Conservation (phyloP, 768 basidiomycete species). For the Paxillus rubicundulus region DNA sequence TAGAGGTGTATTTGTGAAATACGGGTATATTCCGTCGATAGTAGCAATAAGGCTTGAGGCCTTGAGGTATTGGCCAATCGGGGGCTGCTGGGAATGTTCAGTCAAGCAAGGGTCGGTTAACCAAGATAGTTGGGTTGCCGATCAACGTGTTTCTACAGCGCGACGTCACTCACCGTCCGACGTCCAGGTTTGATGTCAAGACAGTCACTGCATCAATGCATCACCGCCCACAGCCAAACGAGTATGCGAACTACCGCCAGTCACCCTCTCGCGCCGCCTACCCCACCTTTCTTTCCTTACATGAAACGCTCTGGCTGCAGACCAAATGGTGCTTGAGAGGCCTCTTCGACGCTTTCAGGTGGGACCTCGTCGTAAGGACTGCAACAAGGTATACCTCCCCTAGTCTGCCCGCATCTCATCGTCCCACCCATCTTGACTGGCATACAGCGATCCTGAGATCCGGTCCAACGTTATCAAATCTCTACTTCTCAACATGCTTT, state of each 20-base stretch:
- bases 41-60: too few relatives aligned
- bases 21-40: too few relatives aligned
- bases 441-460: slow-evolving; percentile 68
- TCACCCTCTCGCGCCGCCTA: slow-evolving; percentile 52
- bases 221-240: slow-evolving; percentile 21
- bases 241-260: slow-evolving; percentile 13
- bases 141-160: too few relatives aligned
- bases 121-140: too few relatives aligned
- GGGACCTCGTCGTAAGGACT: slow-evolving; percentile 60
- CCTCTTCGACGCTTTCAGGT: slow-evolving; percentile 68
- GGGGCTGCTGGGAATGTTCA: too few relatives aligned
- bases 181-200: slow-evolving; percentile 29
- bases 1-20: too few relatives aligned
- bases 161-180: slow-evolving; percentile 18
- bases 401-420: slow-evolving; percentile 6
- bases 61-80: too few relatives aligned
- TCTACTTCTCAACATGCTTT: slow-evolving; percentile 66
- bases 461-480: slow-evolving; percentile 75
- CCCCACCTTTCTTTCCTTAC: slow-evolving; percentile 65
- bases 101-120: too few relatives aligned
- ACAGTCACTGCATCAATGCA: slow-evolving; percentile 7
- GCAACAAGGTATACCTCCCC: slow-evolving; percentile 49
- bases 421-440: slow-evolving; percentile 11
- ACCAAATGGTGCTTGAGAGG: slow-evolving; percentile 57
- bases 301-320: slow-evolving; percentile 60